Evolutionary conservation across 129 eudicot species (phyloP), one percentile per base, ranked within the genome.

Genomic region (Pulicaria dysenterica): DNA sequence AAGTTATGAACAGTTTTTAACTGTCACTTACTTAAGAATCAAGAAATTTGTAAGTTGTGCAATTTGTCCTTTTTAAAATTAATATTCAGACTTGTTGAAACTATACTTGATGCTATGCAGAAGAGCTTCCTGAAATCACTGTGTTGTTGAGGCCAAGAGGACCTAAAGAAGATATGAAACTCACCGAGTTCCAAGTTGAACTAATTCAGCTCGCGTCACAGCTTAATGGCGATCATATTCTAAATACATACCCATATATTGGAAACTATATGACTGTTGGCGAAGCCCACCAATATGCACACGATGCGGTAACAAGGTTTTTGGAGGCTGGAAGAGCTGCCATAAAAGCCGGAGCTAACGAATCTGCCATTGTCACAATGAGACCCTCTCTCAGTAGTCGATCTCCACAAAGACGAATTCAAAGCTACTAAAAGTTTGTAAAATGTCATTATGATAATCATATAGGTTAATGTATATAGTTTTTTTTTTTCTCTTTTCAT

Each of bases 271-370:
- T 93, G 96, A 90, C 83, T 1, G 92, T 87, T 4, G 86, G 72
- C 61, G 86, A 82, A 82, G 98, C 91, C 64, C 86, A 90, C 73
- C 62, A 55, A 24, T 94, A 94, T 39, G 98, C 88, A 6, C 97
- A 84, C 58, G 96, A 85, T 87, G 95, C 98, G 11, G 81, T 90
- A 7, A 70, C 70, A 15, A 76, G 97, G 83, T 94, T 94, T 76
- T 55, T 94, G 80, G 96, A 94, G 79, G 98, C 98, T 0, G 98
- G 96, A 69, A 80, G 82, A 79, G 86, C 97, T 58, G 98, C 98
- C 68, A n/a, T 90, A 60, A 77, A 70, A 76, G 90, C 96, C 3
- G 98, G 98, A 77, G 98, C 96, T 7, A 86, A 94, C 34, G 96
- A 94, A 64, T 87, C 96, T 2, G 86, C 91, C 64, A 74, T 85